These are phyloP conservation scores for Boletus tylopilopsis DNA, from an alignment of 768 basidiomycete species.

Conservation along the genomic window DNA sequence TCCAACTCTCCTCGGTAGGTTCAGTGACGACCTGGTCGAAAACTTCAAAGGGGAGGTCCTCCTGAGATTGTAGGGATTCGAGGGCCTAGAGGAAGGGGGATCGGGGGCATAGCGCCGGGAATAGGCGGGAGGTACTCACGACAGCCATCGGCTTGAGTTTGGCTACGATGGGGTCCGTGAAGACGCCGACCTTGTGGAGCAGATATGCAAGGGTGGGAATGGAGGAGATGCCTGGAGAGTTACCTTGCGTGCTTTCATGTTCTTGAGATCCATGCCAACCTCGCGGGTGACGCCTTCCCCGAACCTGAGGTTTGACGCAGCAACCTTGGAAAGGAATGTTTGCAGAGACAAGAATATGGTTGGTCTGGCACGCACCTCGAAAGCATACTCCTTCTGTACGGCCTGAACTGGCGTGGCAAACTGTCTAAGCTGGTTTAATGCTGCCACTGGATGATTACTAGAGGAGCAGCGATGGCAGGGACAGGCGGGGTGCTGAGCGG, in stretches of 20 bases:
- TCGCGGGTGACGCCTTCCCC: constrained; percentile 88
- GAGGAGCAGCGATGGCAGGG: constrained; percentile 73
- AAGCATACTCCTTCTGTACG: constrained; percentile 85
- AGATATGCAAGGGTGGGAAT: constrained; percentile 5
- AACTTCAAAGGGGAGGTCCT: constrained; percentile 74
- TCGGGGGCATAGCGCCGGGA: not conserved
- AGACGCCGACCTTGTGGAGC: constrained; percentile 80
- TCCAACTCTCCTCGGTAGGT: constrained; percentile 89
- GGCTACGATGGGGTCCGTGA: constrained; percentile 85
- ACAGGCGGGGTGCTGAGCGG: constrained; percentile 68
- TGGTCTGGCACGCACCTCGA: constrained; percentile 52
- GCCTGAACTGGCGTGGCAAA: constrained; percentile 74
- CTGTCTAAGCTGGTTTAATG: constrained; percentile 60
- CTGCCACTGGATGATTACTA: constrained; percentile 32
- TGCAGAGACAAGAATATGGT: not conserved
- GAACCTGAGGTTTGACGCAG: constrained; percentile 84
- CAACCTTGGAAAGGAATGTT: constrained; percentile 47
- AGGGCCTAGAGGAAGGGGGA: constrained; percentile 49
- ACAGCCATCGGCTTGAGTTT: constrained; percentile 79
- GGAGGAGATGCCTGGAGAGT: not conserved
- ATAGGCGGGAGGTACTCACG: constrained; percentile 40
- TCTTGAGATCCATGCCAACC: constrained; percentile 92
- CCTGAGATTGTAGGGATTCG: constrained; percentile 73
- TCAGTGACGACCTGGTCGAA: constrained; percentile 82
- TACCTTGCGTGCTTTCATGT: constrained; percentile 87